Evolutionary conservation across 208 protist species (phyloP).

Genomic region (Naegleria lovaniensis): DNA sequence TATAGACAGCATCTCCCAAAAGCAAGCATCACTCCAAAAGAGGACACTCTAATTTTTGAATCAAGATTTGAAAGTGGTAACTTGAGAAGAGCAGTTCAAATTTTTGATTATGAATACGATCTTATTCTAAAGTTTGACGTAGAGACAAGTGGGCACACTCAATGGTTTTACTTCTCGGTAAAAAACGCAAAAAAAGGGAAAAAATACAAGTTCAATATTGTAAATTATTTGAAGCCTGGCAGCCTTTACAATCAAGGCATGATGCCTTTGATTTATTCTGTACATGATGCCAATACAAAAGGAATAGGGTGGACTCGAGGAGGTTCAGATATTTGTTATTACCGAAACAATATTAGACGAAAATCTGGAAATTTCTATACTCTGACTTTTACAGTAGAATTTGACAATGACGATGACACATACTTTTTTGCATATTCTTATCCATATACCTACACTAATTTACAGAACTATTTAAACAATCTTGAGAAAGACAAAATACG

Average conservation of each 20-base stretch:
- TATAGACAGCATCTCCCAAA: not conserved
- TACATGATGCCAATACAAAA: constrained; percentile 31
- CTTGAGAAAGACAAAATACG: not conserved
- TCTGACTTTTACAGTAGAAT: constrained; percentile 74
- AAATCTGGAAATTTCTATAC: constrained; percentile 65
- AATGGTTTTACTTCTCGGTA: constrained; percentile 93
- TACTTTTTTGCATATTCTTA: constrained; percentile 88
- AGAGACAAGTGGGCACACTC: constrained; percentile 83
- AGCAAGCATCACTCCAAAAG: not conserved
- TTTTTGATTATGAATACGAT: constrained; percentile 81
- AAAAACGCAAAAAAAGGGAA: constrained; percentile 53
- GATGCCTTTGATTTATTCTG: constrained; percentile 74
- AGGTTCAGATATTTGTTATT: constrained; percentile 55
- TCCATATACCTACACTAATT: constrained; percentile 88
- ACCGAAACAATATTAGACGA: constrained; percentile 38
- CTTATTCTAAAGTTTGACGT: constrained; percentile 82
- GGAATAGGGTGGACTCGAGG: constrained; percentile 48
- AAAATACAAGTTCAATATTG: constrained; percentile 88
- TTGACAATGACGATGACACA: constrained; percentile 62
- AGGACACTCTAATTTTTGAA: constrained; percentile 61
- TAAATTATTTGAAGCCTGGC: constrained; percentile 87
- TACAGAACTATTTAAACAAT: constrained; percentile 43
- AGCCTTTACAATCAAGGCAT: constrained; percentile 90
- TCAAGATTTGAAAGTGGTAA: constrained; percentile 89
- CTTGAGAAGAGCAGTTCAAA: constrained; percentile 73